Evolutionary conservation across 148 eudicot genomes (phyloP), one percentile per base, ranked within the genome.

Genomic region (Suaeda aralocaspica): DNA sequence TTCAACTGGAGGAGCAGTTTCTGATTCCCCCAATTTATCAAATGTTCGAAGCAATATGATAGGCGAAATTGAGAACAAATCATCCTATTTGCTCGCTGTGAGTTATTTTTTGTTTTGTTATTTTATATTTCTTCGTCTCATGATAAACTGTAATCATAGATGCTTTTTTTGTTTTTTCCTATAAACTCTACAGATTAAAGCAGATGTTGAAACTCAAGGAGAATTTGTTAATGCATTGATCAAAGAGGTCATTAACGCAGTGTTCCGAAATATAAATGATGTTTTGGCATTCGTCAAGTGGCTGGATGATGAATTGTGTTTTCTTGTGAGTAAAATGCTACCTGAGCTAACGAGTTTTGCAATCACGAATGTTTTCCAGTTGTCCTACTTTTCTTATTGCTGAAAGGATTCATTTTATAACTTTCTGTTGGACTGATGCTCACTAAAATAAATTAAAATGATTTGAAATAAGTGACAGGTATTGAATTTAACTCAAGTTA

Each of bases 301-400:
- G 97, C 92, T 91, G 39, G 97, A 91, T 80, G 97, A 91, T 46
- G 97, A 91, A 67, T 88, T 91, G 44, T 80, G 88, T 79, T 91
- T 86, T 78, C 91, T 91, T 68, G 97, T 88, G 78, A 86, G 94
- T 76, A 66, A 30, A 59, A 26, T 30, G 61, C 25, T 57, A 25
- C 6, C 41, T 36, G n/a, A n/a, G n/a, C n/a, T n/a, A n/a, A n/a
- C n/a, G n/a, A n/a, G n/a, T n/a, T n/a, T n/a, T n/a, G n/a, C n/a
- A n/a, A n/a, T n/a, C n/a, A n/a, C n/a, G n/a, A n/a, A n/a, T n/a
- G n/a, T n/a, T n/a, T n/a, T n/a, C n/a, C n/a, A n/a, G n/a, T n/a
- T n/a, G n/a, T n/a, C n/a, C n/a, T n/a, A n/a, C n/a, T n/a, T n/a
- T n/a, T n/a, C n/a, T n/a, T n/a, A n/a, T n/a, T n/a, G n/a, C n/a